Conservation (phyloP, 1,284 basidiomycete genomes). For the Puccinia novopanici region DNA sequence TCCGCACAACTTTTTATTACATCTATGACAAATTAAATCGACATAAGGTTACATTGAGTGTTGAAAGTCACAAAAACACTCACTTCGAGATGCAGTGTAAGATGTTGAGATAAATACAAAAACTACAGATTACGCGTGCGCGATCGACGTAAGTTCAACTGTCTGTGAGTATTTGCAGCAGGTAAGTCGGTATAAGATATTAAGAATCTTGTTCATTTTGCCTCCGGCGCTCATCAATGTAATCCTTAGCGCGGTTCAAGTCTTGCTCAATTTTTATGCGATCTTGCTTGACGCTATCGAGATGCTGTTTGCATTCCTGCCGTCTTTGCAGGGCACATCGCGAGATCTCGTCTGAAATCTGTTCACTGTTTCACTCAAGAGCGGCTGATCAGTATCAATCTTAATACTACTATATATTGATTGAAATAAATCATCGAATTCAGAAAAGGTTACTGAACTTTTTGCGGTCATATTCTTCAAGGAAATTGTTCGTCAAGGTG, state of each 20-base stretch:
- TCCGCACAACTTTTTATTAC: too few relatives aligned
- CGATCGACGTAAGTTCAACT: not conserved
- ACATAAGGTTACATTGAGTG: too few relatives aligned
- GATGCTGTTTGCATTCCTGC: constrained; percentile 4
- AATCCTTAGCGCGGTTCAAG: not conserved
- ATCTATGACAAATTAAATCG: too few relatives aligned
- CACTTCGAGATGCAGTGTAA: too few relatives aligned
- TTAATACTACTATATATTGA: not conserved
- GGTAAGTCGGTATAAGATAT: not conserved
- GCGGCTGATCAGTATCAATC: not conserved
- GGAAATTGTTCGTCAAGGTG: not conserved
- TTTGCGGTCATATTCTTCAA: not conserved
- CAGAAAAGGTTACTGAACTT: not conserved
- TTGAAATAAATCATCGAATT: not conserved
- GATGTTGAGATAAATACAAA: too few relatives aligned
- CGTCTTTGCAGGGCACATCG: not conserved
- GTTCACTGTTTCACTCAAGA: constrained; percentile 18
- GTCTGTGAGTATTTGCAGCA: not conserved
- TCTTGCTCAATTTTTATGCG: not conserved
- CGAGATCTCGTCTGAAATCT: not conserved
- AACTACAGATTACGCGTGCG: too few relatives aligned
- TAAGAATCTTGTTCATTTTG: not conserved
- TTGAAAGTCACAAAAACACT: too few relatives aligned
- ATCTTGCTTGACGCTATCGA: not conserved
- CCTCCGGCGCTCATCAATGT: not conserved